phyloP scores from a whole-genome alignment of 78 protist genomes.

The Cyanophora paradoxa region DNA sequence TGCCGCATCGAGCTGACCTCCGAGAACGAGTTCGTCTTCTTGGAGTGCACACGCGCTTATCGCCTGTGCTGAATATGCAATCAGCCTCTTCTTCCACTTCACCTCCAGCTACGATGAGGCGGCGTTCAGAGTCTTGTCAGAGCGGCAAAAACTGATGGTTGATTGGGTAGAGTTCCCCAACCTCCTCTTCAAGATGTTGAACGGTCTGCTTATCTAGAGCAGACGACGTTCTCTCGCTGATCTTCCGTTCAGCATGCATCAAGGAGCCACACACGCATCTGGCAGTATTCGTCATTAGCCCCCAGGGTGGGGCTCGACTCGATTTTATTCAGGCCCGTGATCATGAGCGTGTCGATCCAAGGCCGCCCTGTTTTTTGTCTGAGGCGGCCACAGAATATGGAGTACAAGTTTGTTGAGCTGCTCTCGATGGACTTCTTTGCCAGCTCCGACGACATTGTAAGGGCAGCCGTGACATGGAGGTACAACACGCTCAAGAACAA shows the following conservation, averaged over 20 bases:
- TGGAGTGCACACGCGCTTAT: no score
- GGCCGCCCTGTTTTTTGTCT: no score
- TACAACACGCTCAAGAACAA: not conserved
- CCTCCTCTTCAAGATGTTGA: not conserved
- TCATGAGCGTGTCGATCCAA: no score
- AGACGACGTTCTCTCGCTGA: no score
- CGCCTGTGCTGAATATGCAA: no score
- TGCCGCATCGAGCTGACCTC: not conserved
- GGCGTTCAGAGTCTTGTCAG: not conserved
- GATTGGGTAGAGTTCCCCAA: not conserved
- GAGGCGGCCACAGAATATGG: no score
- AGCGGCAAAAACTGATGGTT: constrained; percentile 4
- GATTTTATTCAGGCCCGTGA: constrained; percentile 24
- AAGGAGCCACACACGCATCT: not conserved
- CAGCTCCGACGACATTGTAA: not conserved
- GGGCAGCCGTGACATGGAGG: not conserved
- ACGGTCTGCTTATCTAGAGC: no score
- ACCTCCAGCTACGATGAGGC: not conserved
- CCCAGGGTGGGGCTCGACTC: not conserved
- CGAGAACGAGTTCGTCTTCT: no score
- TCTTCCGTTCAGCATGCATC: no score
- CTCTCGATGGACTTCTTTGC: not conserved
- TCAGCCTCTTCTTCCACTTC: constrained; percentile 10
- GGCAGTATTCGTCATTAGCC: not conserved
- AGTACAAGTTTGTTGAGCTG: constrained; percentile 33